phyloP scores from a whole-genome alignment of 139 green algal genomes.

The Chlorella ohadii region DNA sequence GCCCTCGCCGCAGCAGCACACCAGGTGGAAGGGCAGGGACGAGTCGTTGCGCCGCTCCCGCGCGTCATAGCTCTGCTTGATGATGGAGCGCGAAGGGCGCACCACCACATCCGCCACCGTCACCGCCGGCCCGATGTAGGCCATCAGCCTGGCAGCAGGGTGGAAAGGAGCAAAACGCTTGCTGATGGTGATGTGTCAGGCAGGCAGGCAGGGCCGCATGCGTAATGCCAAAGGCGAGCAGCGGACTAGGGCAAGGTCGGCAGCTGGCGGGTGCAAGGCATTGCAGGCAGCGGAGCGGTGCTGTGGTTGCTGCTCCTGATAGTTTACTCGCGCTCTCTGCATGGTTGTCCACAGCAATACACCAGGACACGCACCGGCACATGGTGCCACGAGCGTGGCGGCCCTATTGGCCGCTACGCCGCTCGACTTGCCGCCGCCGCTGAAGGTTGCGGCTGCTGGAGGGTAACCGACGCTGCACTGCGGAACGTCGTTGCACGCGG shows the following conservation, averaged over 20 bases:
- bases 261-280: not conserved
- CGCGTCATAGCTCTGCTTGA: conserved; percentile 96
- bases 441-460: not conserved
- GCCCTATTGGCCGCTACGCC: not conserved
- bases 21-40: conserved; percentile 75
- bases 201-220: too few relatives aligned
- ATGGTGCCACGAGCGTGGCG: not conserved
- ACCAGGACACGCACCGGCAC: not conserved
- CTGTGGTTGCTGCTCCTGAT: not conserved
- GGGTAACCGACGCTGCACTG: too few relatives aligned
- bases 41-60: conserved; percentile 83
- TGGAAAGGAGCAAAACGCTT: too few relatives aligned
- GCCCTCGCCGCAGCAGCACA: not conserved
- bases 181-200: too few relatives aligned
- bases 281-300: not conserved
- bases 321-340: not conserved
- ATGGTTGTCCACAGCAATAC: not conserved
- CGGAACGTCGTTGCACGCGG: too few relatives aligned
- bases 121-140: conserved; percentile 81
- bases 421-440: not conserved
- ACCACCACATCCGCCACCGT: conserved; percentile 88
- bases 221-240: not conserved
- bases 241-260: not conserved
- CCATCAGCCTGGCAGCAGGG: conserved; percentile 78
- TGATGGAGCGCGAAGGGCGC: conserved; percentile 88